Conservation (phyloP, 1,139 yeast genomes). For the Geotrichum phurueaensis region DNA sequence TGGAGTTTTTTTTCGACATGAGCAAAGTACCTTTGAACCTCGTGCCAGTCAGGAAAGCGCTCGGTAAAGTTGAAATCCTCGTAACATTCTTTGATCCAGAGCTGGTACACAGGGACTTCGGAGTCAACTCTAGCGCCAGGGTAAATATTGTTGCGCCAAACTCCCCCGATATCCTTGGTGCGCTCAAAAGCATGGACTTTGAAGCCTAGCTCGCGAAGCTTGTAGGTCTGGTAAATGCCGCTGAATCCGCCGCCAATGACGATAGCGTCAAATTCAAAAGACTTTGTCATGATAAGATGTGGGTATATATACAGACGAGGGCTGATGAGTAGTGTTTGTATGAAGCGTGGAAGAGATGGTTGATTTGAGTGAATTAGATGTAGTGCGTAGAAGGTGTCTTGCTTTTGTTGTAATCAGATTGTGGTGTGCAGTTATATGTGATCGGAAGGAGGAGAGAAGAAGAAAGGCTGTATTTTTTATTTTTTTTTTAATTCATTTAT, state of each 20-base stretch:
- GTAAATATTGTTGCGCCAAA: conserved; percentile 51
- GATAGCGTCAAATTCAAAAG: conserved; percentile 29
- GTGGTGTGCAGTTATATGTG: neutral
- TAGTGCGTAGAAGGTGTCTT: neutral
- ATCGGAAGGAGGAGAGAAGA: neutral
- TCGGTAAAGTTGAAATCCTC: conserved; percentile 43
- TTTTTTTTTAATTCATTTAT: neutral
- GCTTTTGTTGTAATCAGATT: neutral
- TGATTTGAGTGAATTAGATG: neutral
- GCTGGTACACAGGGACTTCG: conserved; percentile 48
- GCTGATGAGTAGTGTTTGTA: neutral
- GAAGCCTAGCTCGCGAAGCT: conserved; percentile 37
- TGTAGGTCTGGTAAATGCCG: conserved; percentile 39
- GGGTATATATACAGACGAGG: neutral
- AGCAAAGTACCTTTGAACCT: conserved; percentile 45
- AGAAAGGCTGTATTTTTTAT: neutral
- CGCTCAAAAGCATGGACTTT: conserved; percentile 40
- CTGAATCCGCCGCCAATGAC: conserved; percentile 49
- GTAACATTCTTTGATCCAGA: conserved; percentile 42
- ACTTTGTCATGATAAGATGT: conserved; percentile 5
- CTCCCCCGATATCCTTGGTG: conserved; percentile 47
- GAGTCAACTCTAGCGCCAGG: conserved; percentile 48
- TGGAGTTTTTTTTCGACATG: conserved; percentile 39
- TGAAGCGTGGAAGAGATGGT: neutral
- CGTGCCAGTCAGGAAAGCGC: conserved; percentile 43